Evolutionary conservation across 2,329 filamentous ascomycete species (phyloP).

Genomic region (Anthostomella pinea): DNA sequence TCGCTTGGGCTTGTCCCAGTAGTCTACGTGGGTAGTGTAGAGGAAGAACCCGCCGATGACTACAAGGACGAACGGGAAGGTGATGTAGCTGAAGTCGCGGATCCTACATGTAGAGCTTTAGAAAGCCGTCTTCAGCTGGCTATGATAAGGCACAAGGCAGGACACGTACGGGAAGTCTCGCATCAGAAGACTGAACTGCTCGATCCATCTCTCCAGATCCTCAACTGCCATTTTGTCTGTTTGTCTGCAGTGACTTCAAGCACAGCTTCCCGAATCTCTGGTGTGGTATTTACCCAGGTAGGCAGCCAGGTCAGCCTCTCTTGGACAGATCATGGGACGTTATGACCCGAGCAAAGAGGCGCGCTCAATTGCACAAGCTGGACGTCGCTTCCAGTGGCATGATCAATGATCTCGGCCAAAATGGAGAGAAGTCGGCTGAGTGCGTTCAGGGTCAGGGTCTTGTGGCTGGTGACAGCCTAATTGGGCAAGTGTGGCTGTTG

Average conservation of each 20-base stretch:
- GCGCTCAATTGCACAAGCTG: slow-evolving; percentile 14
- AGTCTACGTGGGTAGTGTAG: slow-evolving; percentile 20
- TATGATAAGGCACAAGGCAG: neutral
- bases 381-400: slow-evolving; percentile 1
- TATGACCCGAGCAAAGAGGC: slow-evolving; percentile 7
- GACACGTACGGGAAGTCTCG: slow-evolving; percentile 29
- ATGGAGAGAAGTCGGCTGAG: too few species aligned
- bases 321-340: too few species aligned
- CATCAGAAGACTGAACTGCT: slow-evolving; percentile 21
- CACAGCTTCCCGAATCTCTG: too few species aligned
- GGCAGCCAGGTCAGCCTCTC: too few species aligned
- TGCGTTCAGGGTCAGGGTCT: slow-evolving; percentile 8
- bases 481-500: slow-evolving; percentile 3
- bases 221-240: slow-evolving; percentile 26
- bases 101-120: slow-evolving; percentile 19
- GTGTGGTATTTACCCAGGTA: too few species aligned
- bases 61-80: slow-evolving; percentile 17
- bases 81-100: slow-evolving; percentile 16
- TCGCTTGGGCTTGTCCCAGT: slow-evolving; percentile 42
- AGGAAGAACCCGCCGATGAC: slow-evolving; percentile 23
- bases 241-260: too few species aligned
- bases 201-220: slow-evolving; percentile 27
- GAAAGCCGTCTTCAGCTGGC: too few species aligned
- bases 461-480: slow-evolving; percentile 7
- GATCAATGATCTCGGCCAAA: too few species aligned